Evolutionary conservation across 768 basidiomycete species (phyloP).

Genomic region (Leccinum obscurum): DNA sequence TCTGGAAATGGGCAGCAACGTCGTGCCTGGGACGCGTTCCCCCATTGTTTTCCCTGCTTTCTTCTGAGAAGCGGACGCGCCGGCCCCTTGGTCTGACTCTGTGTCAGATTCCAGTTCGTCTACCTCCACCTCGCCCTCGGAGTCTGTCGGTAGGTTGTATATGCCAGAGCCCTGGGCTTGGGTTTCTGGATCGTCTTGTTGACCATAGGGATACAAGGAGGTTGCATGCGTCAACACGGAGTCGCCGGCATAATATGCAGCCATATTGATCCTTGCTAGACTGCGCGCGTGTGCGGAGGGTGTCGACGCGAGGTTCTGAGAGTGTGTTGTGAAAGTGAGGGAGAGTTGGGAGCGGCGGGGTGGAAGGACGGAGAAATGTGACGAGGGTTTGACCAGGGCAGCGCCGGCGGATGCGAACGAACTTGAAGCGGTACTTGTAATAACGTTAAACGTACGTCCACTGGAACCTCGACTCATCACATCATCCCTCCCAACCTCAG

Average conservation of each 20-base stretch:
- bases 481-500: background rate
- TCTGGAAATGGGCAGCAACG: slow-evolving; percentile 61
- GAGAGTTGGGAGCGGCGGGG: slow-evolving; percentile 1
- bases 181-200: slow-evolving; percentile 26
- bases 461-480: slow-evolving; percentile 17
- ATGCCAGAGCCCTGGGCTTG: slow-evolving; percentile 27
- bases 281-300: slow-evolving; percentile 3
- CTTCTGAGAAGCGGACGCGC: slow-evolving; percentile 29
- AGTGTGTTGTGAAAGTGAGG: slow-evolving; percentile 3
- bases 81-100: slow-evolving; percentile 29
- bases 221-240: slow-evolving; percentile 33
- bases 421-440: slow-evolving; percentile 8
- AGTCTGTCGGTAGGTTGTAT: slow-evolving; percentile 36
- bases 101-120: slow-evolving; percentile 37
- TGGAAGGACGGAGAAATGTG: slow-evolving; percentile 12
- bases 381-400: slow-evolving; percentile 21
- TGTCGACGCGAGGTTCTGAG: slow-evolving; percentile 9
- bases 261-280: slow-evolving; percentile 25
- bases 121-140: slow-evolving; percentile 34
- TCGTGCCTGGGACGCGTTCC: slow-evolving; percentile 62
- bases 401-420: slow-evolving; percentile 30
- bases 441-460: too few relatives aligned
- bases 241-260: slow-evolving; percentile 32
- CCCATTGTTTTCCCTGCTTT: slow-evolving; percentile 30
- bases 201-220: slow-evolving; percentile 33